Base-by-base conservation (phyloP, 495 filamentous ascomycete genomes). In the Jackrogersella multiformis region DNA sequence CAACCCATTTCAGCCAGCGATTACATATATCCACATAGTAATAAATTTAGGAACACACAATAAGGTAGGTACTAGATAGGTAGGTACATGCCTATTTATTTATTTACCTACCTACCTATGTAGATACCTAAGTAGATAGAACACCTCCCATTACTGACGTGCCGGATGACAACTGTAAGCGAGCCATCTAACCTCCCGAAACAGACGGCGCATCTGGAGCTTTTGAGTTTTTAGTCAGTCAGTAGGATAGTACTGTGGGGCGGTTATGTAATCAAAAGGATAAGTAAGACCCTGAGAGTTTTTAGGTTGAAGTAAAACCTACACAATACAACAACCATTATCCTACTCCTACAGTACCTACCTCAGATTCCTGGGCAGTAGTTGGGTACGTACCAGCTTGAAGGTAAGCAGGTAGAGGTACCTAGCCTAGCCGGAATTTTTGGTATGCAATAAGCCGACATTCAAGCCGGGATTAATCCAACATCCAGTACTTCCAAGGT, bases 1-100 rank as follows among this genome's bases (percentile, higher is more conserved):
- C 44, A 56, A 51, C 66, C 51, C 35, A 38, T 64, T 64, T 69
- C 13, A 56, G 56, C 42, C 48, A 30, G 35, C 53, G 46, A 56
- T 62, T 35, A 60, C 39, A n/a, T n/a, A n/a, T n/a, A n/a, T n/a
- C n/a, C n/a, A n/a, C n/a, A n/a, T n/a, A n/a, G n/a, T n/a, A n/a
- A n/a, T n/a, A n/a, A n/a, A n/a, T n/a, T n/a, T n/a, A n/a, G n/a
- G n/a, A n/a, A n/a, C n/a, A n/a, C n/a, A n/a, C n/a, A n/a, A n/a
- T n/a, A n/a, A n/a, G n/a, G n/a, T n/a, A n/a, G n/a, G n/a, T n/a
- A n/a, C n/a, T n/a, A n/a, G n/a, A n/a, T n/a, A n/a, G n/a, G n/a
- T n/a, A n/a, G n/a, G n/a, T n/a, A n/a, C n/a, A n/a, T n/a, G n/a
- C n/a, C n/a, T n/a, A n/a, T n/a, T n/a, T n/a, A n/a, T n/a, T n/a